Base-by-base conservation (phyloP, 2,329 filamentous ascomycete species). In the Fusarium sp. region DNA sequence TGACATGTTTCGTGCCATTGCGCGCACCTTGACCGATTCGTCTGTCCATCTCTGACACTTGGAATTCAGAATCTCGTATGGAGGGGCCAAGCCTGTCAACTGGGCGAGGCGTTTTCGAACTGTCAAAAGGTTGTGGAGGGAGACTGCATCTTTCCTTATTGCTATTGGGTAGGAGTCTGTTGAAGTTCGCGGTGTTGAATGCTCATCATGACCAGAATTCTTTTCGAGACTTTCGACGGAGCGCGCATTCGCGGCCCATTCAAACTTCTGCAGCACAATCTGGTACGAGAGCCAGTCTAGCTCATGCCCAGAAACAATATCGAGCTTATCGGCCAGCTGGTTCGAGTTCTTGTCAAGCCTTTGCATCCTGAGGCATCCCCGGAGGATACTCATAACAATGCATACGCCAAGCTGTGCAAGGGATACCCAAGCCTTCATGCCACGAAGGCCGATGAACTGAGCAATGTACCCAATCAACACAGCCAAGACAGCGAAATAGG, bases 41-140 rank as follows among this genome's bases (percentile, higher is more conserved):
- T 74, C 72, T 38, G 57, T 66, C 70, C 70, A 74, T 17, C 14
- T 22, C 29, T 72, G 64, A 8, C 46, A 60, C 17, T 67, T 27
- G 3, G 36, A 33, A 2, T 35, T 2, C 6, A 33, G 22, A 2
- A 68, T n/a, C 2, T 38, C 22, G 6, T 53, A 17, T n/a, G 38
- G 24, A 6, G 38, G 27, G 22, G 14, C 20, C 12, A 66, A 58
- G 3, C 66, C 66, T 2, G 69, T 72, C 46, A 72, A 46, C 31
- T 62, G 49, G 5, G 69, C 69, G 7, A 69, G 63, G 7, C 69
- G 69, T 6, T 40, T 58, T 9, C 65, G 65, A 36, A 55, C 20
- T 10, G 17, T 7, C 5, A 55, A 12, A 16, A 36, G 51, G 5
- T 22, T 55, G n/a, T 55, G 31, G 12, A 55, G 11, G 12, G 51